Conservation (phyloP, 2,329 filamentous ascomycete species). For the Geoglossum cookeanum region DNA sequence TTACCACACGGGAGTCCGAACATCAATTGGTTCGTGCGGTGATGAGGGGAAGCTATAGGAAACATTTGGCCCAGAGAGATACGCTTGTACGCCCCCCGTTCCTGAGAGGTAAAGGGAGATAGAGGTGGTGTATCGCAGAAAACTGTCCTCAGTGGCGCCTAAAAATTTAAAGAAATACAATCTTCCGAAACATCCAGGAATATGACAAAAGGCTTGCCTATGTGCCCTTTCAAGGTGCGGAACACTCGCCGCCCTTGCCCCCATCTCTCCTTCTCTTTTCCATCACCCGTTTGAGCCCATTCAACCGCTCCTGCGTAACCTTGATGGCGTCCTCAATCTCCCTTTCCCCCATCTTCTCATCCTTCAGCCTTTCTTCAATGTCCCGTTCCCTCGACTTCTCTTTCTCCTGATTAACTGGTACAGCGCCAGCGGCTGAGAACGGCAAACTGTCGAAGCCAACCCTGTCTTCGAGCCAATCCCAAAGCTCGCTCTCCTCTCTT, state of each 20-base stretch:
- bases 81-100: too few species aligned
- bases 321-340: conserved; percentile 65
- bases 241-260: background rate
- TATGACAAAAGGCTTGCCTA: background rate
- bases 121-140: too few species aligned
- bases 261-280: conserved; percentile 30
- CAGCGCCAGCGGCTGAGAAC: conserved; percentile 18
- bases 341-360: conserved; percentile 50
- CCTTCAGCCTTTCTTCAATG: conserved; percentile 35
- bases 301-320: conserved; percentile 71
- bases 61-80: too few species aligned
- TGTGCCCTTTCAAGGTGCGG: background rate
- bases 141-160: background rate
- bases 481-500: conserved; percentile 69
- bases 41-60: too few species aligned
- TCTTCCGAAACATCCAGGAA: background rate
- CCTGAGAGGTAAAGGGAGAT: too few species aligned
- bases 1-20: too few species aligned
- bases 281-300: conserved; percentile 55
- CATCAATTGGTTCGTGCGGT: too few species aligned
- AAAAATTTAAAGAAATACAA: background rate
- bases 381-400: conserved; percentile 24
- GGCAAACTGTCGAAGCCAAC: conserved; percentile 46
- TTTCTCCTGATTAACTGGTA: conserved; percentile 15
- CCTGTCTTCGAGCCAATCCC: conserved; percentile 84